Base-by-base conservation (phyloP, 495 filamentous ascomycete genomes). In the Podospora comata region DNA sequence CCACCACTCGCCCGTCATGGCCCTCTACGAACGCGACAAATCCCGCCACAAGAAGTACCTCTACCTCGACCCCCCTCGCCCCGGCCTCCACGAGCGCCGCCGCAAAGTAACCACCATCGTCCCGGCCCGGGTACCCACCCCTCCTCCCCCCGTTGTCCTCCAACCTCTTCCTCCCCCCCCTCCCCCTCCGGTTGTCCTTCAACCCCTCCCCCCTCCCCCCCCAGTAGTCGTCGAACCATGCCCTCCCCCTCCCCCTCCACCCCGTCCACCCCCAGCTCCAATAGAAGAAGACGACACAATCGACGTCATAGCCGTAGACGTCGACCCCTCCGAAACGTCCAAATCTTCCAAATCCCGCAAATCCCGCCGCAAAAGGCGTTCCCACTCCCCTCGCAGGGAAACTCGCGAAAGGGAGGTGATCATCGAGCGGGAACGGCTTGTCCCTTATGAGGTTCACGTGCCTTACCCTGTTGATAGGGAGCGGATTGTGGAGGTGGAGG, bases 241-340 rank as follows among this genome's bases (percentile, higher is more conserved):
- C 0, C 68, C 73, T 7, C 73, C 72, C n/a, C 70, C 69, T 62
- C 71, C 71, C 2, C 70, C 72, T n/a, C 76, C 74, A 3, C 76
- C 76, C 0, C 73, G 74, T 11, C 70, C 71, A 15, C 72, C 73
- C 3, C 71, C 73, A 11, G 64, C 67, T 6, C 66, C 23, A 6
- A 6, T 26, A 32, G 32, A 19, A 2, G 28, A 69, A 0, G 72
- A 79, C 15, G 79, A 83, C 65, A 71, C 77, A 3, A 82, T 85
- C 64, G 84, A 85, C 65, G 78, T 85, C 57, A 84, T 86, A 62
- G 79, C 79, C 67, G 83, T 86, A n/a, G 81, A 85, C 71, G 75
- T 84, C 58, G 82, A 85, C 62, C 76, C 79, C 7, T 74, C 77
- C 1, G 70, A 77, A 23, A 67, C 68, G 13, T 64, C 57, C 26